Evolutionary conservation across 768 basidiomycete genomes (phyloP), one percentile per base, ranked within the genome.

Genomic region (Termitomyces sp.): DNA sequence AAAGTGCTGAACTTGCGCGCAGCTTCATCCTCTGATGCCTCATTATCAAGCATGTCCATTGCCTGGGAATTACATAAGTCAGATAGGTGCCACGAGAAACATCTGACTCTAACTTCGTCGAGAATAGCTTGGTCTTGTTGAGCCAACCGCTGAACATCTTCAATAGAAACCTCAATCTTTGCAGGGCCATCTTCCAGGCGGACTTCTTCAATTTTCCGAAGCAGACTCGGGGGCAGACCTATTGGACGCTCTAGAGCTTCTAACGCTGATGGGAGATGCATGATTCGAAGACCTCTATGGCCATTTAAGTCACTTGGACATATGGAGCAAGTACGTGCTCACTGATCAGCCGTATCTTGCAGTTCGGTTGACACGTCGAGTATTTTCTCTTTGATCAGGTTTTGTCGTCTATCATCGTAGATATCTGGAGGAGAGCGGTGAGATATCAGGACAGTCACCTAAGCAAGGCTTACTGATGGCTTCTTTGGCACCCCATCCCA

Each of bases 221-320:
- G 68, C 22, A 98, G 71, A 59, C 92, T 92, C 0, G 93, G 89
- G 7, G 96, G 96, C 15, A 98, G 76, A 17, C 93, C 92, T 22
- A 92, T 80, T 1, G 90, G 90, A 24, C 86, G 79, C 64, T 96
- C 93, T 2, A 97, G 73, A 0, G 92, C 93, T 63, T 98, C 93
- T 24, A 97, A 77, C 0, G 92, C 78, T 1, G 90, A 84, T 7
- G 94, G 96, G 15, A 97, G 80, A 63, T 90, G 90, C 45, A 91
- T 76, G 1, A 74, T 77, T 61, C 81, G 83, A 15, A 95, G 70
- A 6, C 79, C 77, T 45, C 90, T 93, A 64, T 37, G 21, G 22
- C 41, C 43, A 37, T 4, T 45, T 55, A 24, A 55, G 43, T 38
- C 37, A 28, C 19, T 40, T 38, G 26, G 26, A 38, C 40, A 41